These are phyloP conservation scores for Tremella yokohamensis DNA, from an alignment of 768 basidiomycete genomes.

Conservation along the genomic window DNA sequence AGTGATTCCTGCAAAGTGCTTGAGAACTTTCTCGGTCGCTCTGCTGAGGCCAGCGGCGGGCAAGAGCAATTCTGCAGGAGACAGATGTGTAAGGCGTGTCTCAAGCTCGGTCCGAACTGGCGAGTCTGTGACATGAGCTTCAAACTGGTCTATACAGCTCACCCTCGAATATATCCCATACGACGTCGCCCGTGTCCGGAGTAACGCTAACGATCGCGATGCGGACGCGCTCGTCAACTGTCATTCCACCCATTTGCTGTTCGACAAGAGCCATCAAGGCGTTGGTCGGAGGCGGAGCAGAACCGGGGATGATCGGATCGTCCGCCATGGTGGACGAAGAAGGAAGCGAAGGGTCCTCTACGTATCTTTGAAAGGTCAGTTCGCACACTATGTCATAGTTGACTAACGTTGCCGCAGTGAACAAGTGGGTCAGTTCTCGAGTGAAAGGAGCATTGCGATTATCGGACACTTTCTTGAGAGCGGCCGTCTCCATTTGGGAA, in stretches of 20 bases:
- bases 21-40: slow-evolving; percentile 70
- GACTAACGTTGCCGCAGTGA: slow-evolving; percentile 80
- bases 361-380: no score
- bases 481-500: slow-evolving; percentile 51
- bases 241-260: slow-evolving; percentile 53
- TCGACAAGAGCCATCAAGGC: slow-evolving; percentile 76
- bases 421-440: slow-evolving; percentile 64
- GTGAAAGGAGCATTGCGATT: slow-evolving; percentile 52
- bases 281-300: slow-evolving; percentile 57
- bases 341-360: slow-evolving; percentile 58
- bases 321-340: slow-evolving; percentile 49
- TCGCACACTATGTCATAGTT: no score
- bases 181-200: slow-evolving; percentile 84
- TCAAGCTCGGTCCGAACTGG: slow-evolving; percentile 81
- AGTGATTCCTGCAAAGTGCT: slow-evolving; percentile 58
- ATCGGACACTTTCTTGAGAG: slow-evolving; percentile 50
- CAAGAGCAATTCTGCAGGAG: slow-evolving; percentile 75
- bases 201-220: slow-evolving; percentile 75
- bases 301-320: slow-evolving; percentile 49
- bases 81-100: slow-evolving; percentile 81
- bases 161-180: slow-evolving; percentile 91
- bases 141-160: slow-evolving; percentile 3
- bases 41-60: slow-evolving; percentile 62
- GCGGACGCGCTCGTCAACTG: slow-evolving; percentile 54
- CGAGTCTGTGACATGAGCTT: slow-evolving; percentile 57